Evolutionary conservation across 2,329 filamentous ascomycete species (phyloP).

Genomic region (Fusarium sp.): DNA sequence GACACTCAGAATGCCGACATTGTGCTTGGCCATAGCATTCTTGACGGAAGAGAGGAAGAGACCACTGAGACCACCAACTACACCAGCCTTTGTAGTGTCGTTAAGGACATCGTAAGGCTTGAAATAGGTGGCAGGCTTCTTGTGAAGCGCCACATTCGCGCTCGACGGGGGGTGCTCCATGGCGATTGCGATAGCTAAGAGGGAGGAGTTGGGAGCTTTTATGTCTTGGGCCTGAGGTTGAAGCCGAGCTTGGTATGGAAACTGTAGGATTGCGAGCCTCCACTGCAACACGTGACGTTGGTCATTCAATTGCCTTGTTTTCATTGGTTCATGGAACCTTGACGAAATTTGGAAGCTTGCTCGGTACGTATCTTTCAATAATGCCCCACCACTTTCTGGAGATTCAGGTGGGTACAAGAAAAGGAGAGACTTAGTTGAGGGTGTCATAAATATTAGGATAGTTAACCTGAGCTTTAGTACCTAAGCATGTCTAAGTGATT

Average conservation of each 20-base stretch:
- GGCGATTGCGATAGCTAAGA: constrained; percentile 38
- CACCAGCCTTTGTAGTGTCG: constrained; percentile 71
- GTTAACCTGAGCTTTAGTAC: no score
- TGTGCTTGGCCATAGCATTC: constrained; percentile 86
- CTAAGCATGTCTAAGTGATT: no score
- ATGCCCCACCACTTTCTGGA: constrained; percentile 25
- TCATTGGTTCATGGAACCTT: constrained; percentile 47
- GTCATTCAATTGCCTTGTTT: constrained; percentile 50
- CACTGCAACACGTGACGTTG: constrained; percentile 51
- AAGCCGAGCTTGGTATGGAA: constrained; percentile 42
- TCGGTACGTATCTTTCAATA: constrained; percentile 35
- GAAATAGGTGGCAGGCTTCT: constrained; percentile 58
- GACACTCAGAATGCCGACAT: constrained; percentile 83
- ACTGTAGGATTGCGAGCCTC: constrained; percentile 42
- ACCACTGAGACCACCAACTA: constrained; percentile 75
- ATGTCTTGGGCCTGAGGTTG: constrained; percentile 44
- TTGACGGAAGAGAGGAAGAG: constrained; percentile 81
- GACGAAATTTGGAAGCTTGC: constrained; percentile 15
- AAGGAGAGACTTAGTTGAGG: no score
- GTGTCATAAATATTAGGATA: no score
- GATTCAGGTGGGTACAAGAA: no score
- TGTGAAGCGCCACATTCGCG: constrained; percentile 45
- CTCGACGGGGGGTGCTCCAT: constrained; percentile 51
- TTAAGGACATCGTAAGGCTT: constrained; percentile 81
- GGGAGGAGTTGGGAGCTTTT: constrained; percentile 44